Evolutionary conservation across 2,329 filamentous ascomycete genomes (phyloP), one percentile per base, ranked within the genome.

Genomic region (Capronia coronata): DNA sequence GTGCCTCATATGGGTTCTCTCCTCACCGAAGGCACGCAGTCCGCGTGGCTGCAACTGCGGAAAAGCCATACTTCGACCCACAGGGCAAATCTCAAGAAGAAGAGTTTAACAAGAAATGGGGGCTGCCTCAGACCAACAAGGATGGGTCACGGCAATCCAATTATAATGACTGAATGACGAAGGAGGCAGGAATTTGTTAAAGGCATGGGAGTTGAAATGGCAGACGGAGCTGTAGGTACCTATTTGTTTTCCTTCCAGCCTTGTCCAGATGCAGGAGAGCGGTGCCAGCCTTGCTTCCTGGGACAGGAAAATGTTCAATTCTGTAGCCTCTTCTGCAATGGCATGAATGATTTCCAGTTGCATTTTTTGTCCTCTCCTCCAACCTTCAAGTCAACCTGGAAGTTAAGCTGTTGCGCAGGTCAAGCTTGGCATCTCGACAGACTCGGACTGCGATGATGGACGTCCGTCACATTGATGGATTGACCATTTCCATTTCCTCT

Each of bases 1-100:
- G 76, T 2, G 46, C 51, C 6, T 42, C 41, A 9, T 53, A 46
- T 30, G 51, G 51, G 6, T 80, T 80, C 55, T 69, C 71, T 2
- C 76, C 77, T 1, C 77, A 80, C 55, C 68, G 76, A 3, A 67
- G 77, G 27, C 77, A 80, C 62, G 77, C 74, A 0, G 72, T 76
- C 2, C 68, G 75, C 2, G 74, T 77, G 1, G 69, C 71, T 29
- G 65, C 62, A 43, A 68, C 71, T 22, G 75, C 68, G 10, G 75
- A 77, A 60, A 65, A 66, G 0, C 75, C 75, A 5, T 66, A 68
- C 43, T 63, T 75, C 5, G 68, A 73, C 21, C 63, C 65, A 1
- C 54, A 53, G 5, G 73, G 75, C 6, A 73, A 63, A 60, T 75
- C 72, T 1, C 77, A 79, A 58, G 76, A 80, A 57, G 75, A 79